Evolutionary conservation across 176 grass and related monocot genomes (phyloP), one percentile per base, ranked within the genome.

Genomic region (Oryza officinalis): DNA sequence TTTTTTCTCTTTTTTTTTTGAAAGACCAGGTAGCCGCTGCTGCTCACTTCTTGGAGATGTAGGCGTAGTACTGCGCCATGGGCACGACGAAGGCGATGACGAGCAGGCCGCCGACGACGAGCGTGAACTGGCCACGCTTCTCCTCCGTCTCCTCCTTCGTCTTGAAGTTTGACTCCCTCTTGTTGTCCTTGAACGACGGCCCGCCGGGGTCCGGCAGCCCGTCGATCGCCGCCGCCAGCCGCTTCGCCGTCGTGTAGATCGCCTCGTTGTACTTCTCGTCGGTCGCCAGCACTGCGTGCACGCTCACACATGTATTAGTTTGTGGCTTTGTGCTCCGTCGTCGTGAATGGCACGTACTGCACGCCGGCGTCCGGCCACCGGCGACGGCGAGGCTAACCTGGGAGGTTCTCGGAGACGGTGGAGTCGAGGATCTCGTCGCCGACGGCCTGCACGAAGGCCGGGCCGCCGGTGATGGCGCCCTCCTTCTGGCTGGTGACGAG

Each of bases 51-150:
- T 99, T 99, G 74, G 96, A 99, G 28, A 99, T 68, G 83, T 99
- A 96, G 33, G 96, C 96, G 70, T 99, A 99, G 70, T 99, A 99
- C 80, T 99, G 96, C 75, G 96, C 96, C 96, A 99, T 99, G 32
- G 96, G 96, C 80, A 99, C 96, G 54, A 99, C 91, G 85, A 99
- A 94, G 63, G 96, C 96, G 77, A 99, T 96, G 77, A 92, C 96
- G 69, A 99, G 77, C 74, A 99, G 89, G 49, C 96, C 96, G 46
- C 91, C 96, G 70, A 99, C 96, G 54, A 99, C 93, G 66, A 99
- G 91, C 33, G 89, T 90, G 86, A 99, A 99, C 87, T 99, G 96
- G 4, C 96, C 89, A n/a, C 96, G 89, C 85, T 99, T 99, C 65
- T 96, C 93, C 35, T 99, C 96, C 12, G 93, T 99, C 80, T 99